A percentile compares a stretch with the other conserved stretches of the same genome.
These are phyloP conservation scores for Phaeolepiota aurea DNA, from an alignment of 768 basidiomycete species.

Conservation along the genomic window DNA sequence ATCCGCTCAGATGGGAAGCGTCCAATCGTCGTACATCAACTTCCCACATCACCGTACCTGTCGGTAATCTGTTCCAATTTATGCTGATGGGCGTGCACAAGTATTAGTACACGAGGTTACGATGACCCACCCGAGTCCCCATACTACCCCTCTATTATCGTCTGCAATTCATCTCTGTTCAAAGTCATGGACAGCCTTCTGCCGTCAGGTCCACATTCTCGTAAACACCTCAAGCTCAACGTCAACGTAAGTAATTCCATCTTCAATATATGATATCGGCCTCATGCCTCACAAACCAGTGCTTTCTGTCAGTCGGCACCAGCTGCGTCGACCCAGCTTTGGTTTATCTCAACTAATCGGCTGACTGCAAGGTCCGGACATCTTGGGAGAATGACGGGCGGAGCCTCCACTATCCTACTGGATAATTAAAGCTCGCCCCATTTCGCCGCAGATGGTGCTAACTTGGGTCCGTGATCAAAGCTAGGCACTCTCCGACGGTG, in stretches of 20 bases:
- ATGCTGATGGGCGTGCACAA: neutral
- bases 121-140: neutral
- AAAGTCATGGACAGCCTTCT: no score
- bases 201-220: no score
- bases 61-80: constrained; percentile 12
- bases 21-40: constrained; percentile 7
- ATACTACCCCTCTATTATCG: neutral
- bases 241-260: neutral
- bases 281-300: no score
- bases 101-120: neutral
- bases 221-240: no score
- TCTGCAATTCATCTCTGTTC: neutral
- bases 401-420: no score
- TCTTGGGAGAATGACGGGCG: neutral
- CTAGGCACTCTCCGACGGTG: neutral
- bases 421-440: neutral
- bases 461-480: neutral
- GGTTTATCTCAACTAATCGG: neutral
- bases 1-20: constrained; percentile 27
- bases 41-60: constrained; percentile 18
- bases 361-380: neutral
- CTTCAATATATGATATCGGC: no score
- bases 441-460: neutral
- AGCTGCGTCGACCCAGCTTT: no score
- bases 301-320: no score